A percentile compares a stretch with the other conserved stretches of the same genome.
phyloP scores from a whole-genome alignment of 169 alveolate genomes.

The Eimeria sp. region DNA sequence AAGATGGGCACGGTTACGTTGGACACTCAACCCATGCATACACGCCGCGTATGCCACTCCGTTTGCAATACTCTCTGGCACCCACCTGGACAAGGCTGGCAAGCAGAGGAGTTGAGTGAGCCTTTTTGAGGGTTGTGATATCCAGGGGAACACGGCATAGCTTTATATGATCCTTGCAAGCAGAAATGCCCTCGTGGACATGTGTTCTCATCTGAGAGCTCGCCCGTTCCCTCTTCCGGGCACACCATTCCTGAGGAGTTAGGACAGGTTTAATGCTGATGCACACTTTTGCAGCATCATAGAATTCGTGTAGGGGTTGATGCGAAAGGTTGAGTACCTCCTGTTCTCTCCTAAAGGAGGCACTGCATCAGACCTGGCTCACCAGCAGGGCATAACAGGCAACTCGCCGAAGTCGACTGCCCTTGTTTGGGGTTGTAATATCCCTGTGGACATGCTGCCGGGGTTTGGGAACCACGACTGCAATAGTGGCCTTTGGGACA shows the following conservation, averaged over 20 bases:
- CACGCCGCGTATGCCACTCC: background rate
- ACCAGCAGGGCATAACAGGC: slow-evolving; percentile 70
- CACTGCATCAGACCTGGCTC: background rate
- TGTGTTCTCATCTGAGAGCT: slow-evolving; percentile 14
- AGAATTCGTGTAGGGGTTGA: background rate
- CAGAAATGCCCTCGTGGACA: slow-evolving; percentile 62
- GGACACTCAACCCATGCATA: background rate
- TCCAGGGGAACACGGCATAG: slow-evolving; percentile 53
- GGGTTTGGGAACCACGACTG: slow-evolving; percentile 60
- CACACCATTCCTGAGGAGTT: slow-evolving; percentile 46
- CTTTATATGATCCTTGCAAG: slow-evolving; percentile 30
- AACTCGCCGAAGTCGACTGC: slow-evolving; percentile 47
- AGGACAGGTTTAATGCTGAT: background rate
- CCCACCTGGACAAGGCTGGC: slow-evolving; percentile 69
- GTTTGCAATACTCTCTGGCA: background rate
- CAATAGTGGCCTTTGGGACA: slow-evolving; percentile 68
- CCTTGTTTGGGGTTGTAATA: slow-evolving; percentile 43
- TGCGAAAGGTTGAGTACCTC: background rate
- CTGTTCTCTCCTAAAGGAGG: background rate
- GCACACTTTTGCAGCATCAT: background rate
- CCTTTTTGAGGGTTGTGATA: slow-evolving; percentile 65
- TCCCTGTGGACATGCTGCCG: slow-evolving; percentile 54
- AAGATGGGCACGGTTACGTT: background rate
- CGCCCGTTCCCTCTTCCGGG: slow-evolving; percentile 37
- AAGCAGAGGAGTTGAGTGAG: slow-evolving; percentile 36